phyloP scores from a whole-genome alignment of 2,329 filamentous ascomycete species.

The Pyricularia sp. region DNA sequence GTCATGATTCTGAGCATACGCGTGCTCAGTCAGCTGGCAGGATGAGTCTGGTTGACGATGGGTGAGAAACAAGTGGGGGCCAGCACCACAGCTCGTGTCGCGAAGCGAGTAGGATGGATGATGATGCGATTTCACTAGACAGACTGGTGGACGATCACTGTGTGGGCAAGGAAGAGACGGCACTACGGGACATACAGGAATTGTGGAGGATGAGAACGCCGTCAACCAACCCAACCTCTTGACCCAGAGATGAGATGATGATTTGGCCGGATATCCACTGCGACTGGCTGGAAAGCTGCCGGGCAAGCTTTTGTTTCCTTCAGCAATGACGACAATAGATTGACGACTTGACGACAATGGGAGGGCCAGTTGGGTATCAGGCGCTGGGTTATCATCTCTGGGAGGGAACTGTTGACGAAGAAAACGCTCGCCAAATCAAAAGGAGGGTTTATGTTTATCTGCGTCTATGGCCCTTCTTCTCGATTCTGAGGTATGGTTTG shows the following conservation, averaged over 20 bases:
- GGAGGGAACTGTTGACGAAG: neutral
- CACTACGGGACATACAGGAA: neutral
- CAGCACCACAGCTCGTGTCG: neutral
- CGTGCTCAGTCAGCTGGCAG: constrained; percentile 56
- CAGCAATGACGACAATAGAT: neutral
- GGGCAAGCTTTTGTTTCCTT: neutral
- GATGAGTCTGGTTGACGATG: constrained; percentile 12
- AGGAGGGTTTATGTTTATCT: neutral
- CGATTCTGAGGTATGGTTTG: neutral
- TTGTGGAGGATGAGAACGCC: neutral
- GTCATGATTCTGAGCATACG: constrained; percentile 95
- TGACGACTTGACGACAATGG: neutral
- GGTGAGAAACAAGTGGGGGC: neutral
- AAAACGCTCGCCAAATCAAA: neutral
- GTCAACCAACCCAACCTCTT: neutral
- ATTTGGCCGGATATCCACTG: neutral
- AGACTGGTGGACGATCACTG: neutral
- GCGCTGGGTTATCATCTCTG: neutral
- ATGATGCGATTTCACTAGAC: neutral
- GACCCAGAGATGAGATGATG: neutral
- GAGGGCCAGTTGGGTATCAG: neutral
- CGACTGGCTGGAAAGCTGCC: neutral
- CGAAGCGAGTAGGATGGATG: neutral
- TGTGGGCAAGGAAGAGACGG: neutral
- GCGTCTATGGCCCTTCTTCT: neutral